Conservation (phyloP, 2,329 filamentous ascomycete species). For the Amauroascus niger region DNA sequence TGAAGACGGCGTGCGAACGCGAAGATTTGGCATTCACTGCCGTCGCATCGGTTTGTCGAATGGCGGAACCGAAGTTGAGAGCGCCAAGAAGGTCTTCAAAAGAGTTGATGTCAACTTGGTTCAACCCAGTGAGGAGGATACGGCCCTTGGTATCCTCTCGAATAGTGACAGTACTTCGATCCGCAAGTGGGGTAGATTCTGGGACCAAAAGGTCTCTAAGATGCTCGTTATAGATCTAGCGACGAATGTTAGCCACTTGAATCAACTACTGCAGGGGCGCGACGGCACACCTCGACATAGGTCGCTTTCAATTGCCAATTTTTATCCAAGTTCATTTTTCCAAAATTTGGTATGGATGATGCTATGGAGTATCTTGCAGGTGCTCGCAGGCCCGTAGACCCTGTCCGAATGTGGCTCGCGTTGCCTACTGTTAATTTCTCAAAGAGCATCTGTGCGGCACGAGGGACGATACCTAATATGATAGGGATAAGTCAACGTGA, state of each 20-base stretch:
- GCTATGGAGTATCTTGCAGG: constrained; percentile 65
- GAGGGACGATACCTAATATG: constrained; percentile 77
- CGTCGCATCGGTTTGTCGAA: constrained; percentile 92
- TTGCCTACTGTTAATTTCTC: constrained; percentile 46
- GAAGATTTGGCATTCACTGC: constrained; percentile 97
- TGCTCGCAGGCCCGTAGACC: constrained; percentile 67
- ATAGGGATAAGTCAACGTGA: not conserved
- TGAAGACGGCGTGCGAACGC: constrained; percentile 94
- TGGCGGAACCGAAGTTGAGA: constrained; percentile 82
- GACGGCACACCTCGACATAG: constrained; percentile 56
- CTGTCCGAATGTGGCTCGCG: constrained; percentile 48
- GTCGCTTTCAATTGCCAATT: constrained; percentile 89
- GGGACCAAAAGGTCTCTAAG: constrained; percentile 79
- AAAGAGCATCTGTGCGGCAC: constrained; percentile 77
- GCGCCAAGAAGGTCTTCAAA: constrained; percentile 84
- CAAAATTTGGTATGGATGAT: constrained; percentile 38
- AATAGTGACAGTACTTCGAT: constrained; percentile 75
- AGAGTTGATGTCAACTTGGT: constrained; percentile 78
- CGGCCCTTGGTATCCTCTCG: constrained; percentile 91
- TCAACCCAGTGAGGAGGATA: constrained; percentile 83
- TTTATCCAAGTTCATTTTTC: constrained; percentile 50
- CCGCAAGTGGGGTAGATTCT: constrained; percentile 57
- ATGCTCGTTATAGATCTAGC: constrained; percentile 91
- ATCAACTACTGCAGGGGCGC: not conserved
- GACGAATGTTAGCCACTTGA: not conserved